Conservation (phyloP, 805 yeast species). For the Monosporozyma aerobia region DNA sequence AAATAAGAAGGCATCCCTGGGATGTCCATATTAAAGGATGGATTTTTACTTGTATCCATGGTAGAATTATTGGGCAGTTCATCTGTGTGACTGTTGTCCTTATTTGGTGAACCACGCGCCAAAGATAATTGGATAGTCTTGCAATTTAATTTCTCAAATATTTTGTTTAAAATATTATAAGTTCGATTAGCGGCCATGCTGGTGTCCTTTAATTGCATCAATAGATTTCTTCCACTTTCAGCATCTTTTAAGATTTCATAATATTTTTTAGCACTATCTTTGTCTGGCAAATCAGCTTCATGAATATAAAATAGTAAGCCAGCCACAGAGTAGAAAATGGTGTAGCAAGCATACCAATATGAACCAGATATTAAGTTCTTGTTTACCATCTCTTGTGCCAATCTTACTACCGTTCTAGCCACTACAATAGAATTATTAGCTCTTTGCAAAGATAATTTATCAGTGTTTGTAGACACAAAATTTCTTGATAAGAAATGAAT, state of each 20-base stretch:
- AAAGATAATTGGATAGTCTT: conserved; percentile 47
- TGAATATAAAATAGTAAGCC: conserved; percentile 78
- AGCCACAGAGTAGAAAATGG: conserved; percentile 87
- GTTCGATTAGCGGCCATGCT: conserved; percentile 75
- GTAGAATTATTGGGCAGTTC: background rate
- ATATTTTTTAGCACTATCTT: conserved; percentile 41
- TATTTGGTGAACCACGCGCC: conserved; percentile 7
- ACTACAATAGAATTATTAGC: conserved; percentile 81
- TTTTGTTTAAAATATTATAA: conserved; percentile 66
- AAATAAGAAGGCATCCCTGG: background rate
- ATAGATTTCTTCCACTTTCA: conserved; percentile 67
- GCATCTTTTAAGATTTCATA: conserved; percentile 61
- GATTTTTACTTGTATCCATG: background rate
- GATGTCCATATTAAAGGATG: conserved; percentile 1
- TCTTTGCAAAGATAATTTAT: conserved; percentile 46
- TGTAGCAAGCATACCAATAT: conserved; percentile 90
- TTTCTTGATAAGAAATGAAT: conserved; percentile 57
- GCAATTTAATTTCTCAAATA: conserved; percentile 70
- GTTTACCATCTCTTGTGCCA: conserved; percentile 72
- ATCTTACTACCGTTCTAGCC: conserved; percentile 67
- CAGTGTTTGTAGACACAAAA: conserved; percentile 31
- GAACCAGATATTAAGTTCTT: conserved; percentile 71
- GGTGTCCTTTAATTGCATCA: conserved; percentile 61
- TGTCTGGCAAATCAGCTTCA: conserved; percentile 37
- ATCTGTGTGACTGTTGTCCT: background rate